Evolutionary conservation across 1,139 yeast species (phyloP).

Genomic region (Candida anutae): DNA sequence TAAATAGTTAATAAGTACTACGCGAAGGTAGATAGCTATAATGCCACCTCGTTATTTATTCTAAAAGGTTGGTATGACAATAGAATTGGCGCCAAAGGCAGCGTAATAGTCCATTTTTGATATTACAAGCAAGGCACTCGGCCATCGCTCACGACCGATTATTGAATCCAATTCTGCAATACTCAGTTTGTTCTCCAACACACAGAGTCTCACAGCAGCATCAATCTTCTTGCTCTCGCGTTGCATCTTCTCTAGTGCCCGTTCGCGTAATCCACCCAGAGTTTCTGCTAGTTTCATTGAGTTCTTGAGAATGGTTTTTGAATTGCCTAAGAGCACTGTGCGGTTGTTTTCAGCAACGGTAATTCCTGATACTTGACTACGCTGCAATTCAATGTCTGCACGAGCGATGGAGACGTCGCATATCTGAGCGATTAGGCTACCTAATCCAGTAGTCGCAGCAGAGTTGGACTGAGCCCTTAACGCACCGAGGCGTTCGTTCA

Average conservation of each 20-base stretch:
- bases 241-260: slow-evolving; percentile 31
- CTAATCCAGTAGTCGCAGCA: slow-evolving; percentile 20
- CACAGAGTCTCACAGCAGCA: slow-evolving; percentile 38
- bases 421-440: slow-evolving; percentile 31
- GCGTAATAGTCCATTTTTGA: slow-evolving; percentile 23
- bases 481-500: slow-evolving; percentile 13
- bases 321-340: slow-evolving; percentile 26
- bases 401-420: slow-evolving; percentile 40
- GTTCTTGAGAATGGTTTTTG: slow-evolving; percentile 35
- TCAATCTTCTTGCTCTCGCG: slow-evolving; percentile 38
- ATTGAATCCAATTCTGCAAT: slow-evolving; percentile 29
- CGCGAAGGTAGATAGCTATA: neutral
- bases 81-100: slow-evolving; percentile 12
- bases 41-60: neutral
- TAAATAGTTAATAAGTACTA: neutral
- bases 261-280: slow-evolving; percentile 46
- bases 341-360: slow-evolving; percentile 23
- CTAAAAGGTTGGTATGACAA: neutral
- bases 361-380: slow-evolving; percentile 24
- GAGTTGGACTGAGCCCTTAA: slow-evolving; percentile 12
- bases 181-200: slow-evolving; percentile 33
- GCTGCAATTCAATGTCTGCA: slow-evolving; percentile 47
- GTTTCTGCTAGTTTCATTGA: slow-evolving; percentile 40
- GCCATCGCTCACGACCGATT: slow-evolving; percentile 29
- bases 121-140: slow-evolving; percentile 18